Base-by-base conservation (phyloP, 1,284 basidiomycete species). In the Ceratobasidium sp. region DNA sequence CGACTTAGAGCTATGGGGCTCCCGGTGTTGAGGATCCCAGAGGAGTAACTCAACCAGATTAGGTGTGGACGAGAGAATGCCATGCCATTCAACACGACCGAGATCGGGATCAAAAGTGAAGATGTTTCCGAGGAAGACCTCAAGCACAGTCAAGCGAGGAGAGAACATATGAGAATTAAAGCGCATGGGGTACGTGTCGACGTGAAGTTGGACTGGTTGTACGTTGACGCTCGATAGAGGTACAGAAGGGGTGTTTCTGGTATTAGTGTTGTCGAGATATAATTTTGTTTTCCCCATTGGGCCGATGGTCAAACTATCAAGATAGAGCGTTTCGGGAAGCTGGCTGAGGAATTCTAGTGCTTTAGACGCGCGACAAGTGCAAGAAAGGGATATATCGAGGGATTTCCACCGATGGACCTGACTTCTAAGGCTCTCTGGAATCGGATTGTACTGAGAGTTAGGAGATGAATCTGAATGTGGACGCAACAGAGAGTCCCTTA, bases 371-470 rank as follows among this genome's bases (percentile, higher is more conserved):
- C 50, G 50, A 51, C 50, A 51, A 17, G 27, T 19, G 50, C 50
- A 51, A 51, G 50, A 51, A 19, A 51, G 27, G 50, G 50, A 51
- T 7, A 51, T 51, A 51, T 51, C 50, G 5, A 51, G 50, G 19
- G 50, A 51, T 51, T 24, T 51, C 50, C 50, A 51, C 19, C 50
- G 50, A 24, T 51, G 27, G 6, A 51, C 27, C 19, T 19, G 50
- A 51, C 50, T 51, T 51, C n/a, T n/a, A 24, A 51, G 19, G 17
- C n/a, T 51, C 50, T 7, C 19, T 24, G 50, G 27, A 7, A 24
- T 7, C 17, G 17, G 19, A n/a, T 6, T 51, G 7, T 51, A n/a
- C 50, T 19, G 50, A 24, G 27, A 19, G 50, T n/a, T 6, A 19
- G 27, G 7, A 8, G 50, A 24, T 17, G 19, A 24, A 24, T 19